A percentile compares a stretch with the other conserved stretches of the same genome.
These are phyloP conservation scores for Buxus sempervirens DNA, from an alignment of 164 flowering plant species.

Conservation along the genomic window DNA sequence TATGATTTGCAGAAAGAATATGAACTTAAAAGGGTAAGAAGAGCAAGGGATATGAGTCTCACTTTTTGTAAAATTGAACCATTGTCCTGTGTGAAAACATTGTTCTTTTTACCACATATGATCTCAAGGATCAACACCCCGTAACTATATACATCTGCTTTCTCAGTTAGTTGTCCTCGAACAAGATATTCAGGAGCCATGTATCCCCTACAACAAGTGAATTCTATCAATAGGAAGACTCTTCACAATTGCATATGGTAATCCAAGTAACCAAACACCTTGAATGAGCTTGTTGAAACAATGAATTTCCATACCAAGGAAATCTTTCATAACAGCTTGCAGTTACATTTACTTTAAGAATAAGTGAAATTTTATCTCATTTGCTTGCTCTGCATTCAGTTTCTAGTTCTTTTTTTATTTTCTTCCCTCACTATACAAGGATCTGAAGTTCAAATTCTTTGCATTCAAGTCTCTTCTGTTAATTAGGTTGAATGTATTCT, in stretches of 20 bases:
- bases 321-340: not conserved
- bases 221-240: not conserved
- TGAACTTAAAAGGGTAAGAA: too few relatives aligned
- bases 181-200: slow-evolving; percentile 76
- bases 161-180: slow-evolving; percentile 64
- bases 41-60: not conserved
- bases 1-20: too few relatives aligned
- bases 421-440: not conserved
- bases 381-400: not conserved
- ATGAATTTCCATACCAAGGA: not conserved
- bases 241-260: not conserved
- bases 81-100: slow-evolving; percentile 32
- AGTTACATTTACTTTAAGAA: not conserved
- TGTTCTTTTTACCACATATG: slow-evolving; percentile 43
- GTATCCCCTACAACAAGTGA: slow-evolving; percentile 50
- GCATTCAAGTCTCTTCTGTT: not conserved
- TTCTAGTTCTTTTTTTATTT: too few relatives aligned
- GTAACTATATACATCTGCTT: slow-evolving; percentile 66
- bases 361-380: too few relatives aligned
- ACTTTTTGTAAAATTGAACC: slow-evolving; percentile 43
- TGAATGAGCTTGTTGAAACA: not conserved
- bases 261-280: not conserved
- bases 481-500: not conserved
- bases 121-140: slow-evolving; percentile 65
- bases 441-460: not conserved